phyloP scores from a whole-genome alignment of 2,329 filamentous ascomycete genomes.

The Ophiocordyceps unilateralis region DNA sequence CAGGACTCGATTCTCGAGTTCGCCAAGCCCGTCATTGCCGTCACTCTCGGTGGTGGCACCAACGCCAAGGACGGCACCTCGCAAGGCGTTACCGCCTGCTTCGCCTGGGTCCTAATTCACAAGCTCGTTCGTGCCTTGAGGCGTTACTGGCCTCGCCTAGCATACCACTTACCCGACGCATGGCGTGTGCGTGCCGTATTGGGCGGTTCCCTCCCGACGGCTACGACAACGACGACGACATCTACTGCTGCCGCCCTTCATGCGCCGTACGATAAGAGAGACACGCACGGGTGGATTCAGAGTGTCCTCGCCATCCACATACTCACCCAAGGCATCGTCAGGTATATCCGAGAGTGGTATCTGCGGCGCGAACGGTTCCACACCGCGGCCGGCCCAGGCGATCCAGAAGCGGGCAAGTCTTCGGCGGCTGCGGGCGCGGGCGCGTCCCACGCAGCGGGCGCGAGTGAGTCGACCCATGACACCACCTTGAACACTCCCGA shows the following conservation, averaged over 20 bases:
- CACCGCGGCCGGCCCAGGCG: slow-evolving; percentile 27
- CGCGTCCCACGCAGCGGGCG: not conserved
- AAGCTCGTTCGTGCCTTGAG: slow-evolving; percentile 33
- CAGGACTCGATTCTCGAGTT: slow-evolving; percentile 81
- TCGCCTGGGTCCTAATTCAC: slow-evolving; percentile 45
- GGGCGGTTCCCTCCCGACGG: slow-evolving; percentile 28
- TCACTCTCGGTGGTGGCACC: slow-evolving; percentile 72
- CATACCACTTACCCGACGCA: slow-evolving; percentile 27
- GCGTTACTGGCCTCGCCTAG: slow-evolving; percentile 28
- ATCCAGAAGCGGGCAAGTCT: slow-evolving; percentile 46
- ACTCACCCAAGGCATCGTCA: slow-evolving; percentile 53
- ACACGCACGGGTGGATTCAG: slow-evolving; percentile 47
- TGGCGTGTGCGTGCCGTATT: slow-evolving; percentile 27
- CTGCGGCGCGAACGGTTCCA: slow-evolving; percentile 40
- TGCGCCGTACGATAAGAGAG: slow-evolving; percentile 35
- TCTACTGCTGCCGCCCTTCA: not conserved
- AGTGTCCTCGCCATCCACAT: slow-evolving; percentile 60
- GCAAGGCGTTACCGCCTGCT: slow-evolving; percentile 54
- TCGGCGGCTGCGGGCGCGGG: not conserved
- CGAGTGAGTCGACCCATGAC: slow-evolving; percentile 4
- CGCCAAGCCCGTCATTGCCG: slow-evolving; percentile 82
- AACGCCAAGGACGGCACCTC: slow-evolving; percentile 50
- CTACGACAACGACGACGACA: slow-evolving; percentile 1
- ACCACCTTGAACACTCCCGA: slow-evolving; percentile 34
- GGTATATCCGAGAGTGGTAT: slow-evolving; percentile 54